A percentile compares a stretch with the other conserved stretches of the same genome.
These are phyloP conservation scores for Xylaria sp. DNA, from an alignment of 2,329 filamentous ascomycete genomes.

Conservation along the genomic window DNA sequence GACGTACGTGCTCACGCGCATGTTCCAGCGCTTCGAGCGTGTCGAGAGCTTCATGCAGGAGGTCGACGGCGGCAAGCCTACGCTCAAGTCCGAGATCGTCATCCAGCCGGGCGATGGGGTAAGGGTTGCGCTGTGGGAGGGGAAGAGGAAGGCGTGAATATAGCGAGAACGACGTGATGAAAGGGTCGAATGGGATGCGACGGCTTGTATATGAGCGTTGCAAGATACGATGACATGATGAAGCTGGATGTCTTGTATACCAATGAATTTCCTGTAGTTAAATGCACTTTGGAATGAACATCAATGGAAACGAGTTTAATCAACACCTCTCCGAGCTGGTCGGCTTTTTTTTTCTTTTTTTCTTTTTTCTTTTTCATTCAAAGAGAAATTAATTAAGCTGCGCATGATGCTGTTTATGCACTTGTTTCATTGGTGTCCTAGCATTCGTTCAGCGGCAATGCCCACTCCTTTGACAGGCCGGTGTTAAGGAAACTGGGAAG, in stretches of 20 bases:
- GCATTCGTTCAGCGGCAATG: too few species aligned
- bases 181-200: not conserved
- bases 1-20: constrained; percentile 74
- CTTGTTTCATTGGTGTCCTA: too few species aligned
- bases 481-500: too few species aligned
- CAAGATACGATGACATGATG: not conserved
- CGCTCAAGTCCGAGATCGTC: constrained; percentile 69
- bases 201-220: constrained; percentile 3
- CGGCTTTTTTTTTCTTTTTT: not conserved
- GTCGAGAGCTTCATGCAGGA: constrained; percentile 68
- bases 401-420: too few species aligned
- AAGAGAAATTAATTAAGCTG: not conserved
- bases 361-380: not conserved
- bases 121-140: constrained; percentile 65
- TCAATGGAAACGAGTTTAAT: not conserved
- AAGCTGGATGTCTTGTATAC: constrained; percentile 6
- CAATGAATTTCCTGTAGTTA: not conserved
- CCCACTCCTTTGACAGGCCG: too few species aligned
- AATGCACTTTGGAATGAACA: not conserved
- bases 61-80: constrained; percentile 65
- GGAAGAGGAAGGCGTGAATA: constrained; percentile 47
- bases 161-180: not conserved
- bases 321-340: not conserved
- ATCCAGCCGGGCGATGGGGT: constrained; percentile 70
- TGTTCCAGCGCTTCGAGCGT: constrained; percentile 77